These are phyloP conservation scores for Sanghuangporus baumii DNA, from an alignment of 1,284 basidiomycete species.

Conservation along the genomic window DNA sequence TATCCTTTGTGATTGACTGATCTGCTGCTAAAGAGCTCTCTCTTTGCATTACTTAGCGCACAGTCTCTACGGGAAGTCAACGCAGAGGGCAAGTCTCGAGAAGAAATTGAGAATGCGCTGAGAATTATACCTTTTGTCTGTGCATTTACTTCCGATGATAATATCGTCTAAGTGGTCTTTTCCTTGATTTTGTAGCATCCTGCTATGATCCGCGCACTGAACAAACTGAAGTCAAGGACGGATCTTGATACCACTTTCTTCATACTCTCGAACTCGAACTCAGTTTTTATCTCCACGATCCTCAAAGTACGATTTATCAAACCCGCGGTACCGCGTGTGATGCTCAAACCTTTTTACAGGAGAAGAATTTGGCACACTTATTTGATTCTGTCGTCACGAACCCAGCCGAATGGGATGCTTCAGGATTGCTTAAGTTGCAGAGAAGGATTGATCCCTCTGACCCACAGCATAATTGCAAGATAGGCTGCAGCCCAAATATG, in stretches of 20 bases:
- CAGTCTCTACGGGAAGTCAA: conserved; percentile 69
- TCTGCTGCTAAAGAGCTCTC: background rate
- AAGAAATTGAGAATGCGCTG: conserved; percentile 77
- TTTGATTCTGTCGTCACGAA: conserved; percentile 93
- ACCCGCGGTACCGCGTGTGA: background rate
- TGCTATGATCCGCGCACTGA: conserved; percentile 89
- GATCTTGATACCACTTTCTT: conserved; percentile 75
- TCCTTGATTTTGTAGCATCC: conserved; percentile 84
- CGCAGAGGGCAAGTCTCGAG: conserved; percentile 58
- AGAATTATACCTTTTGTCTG: conserved; percentile 83
- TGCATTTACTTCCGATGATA: conserved; percentile 19
- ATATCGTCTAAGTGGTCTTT: conserved; percentile 41
- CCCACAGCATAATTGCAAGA: conserved; percentile 78
- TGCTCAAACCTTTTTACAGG: background rate
- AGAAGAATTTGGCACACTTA: conserved; percentile 68
- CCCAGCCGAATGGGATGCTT: conserved; percentile 76
- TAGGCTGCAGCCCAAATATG: conserved; percentile 96
- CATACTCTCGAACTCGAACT: conserved; percentile 92
- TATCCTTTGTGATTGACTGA: background rate
- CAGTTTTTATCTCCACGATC: conserved; percentile 88
- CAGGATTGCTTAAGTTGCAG: conserved; percentile 72
- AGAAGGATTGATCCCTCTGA: conserved; percentile 72
- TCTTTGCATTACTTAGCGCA: conserved; percentile 36
- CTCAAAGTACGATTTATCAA: conserved; percentile 51
- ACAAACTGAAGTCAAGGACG: conserved; percentile 59